These are phyloP conservation scores for Sapria himalayana DNA, from an alignment of 345 rosid species.

Conservation along the genomic window DNA sequence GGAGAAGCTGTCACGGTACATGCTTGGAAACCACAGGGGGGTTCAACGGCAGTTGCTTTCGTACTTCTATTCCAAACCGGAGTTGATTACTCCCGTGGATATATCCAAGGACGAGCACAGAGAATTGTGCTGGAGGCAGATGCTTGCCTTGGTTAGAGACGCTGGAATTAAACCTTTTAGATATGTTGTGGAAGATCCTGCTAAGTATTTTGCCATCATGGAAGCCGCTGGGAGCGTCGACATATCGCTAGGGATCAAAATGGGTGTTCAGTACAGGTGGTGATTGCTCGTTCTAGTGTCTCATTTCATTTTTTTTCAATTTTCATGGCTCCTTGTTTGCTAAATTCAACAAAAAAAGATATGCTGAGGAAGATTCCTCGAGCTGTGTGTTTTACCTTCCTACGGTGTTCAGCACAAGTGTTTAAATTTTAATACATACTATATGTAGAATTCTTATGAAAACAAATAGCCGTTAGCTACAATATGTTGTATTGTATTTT, in stretches of 20 bases:
- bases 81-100: slow-evolving; percentile 80
- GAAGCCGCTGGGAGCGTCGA: slow-evolving; percentile 87
- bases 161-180: slow-evolving; percentile 57
- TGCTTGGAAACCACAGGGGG: slow-evolving; percentile 67
- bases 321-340: not conserved
- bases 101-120: slow-evolving; percentile 58
- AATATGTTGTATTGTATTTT: too few relatives aligned
- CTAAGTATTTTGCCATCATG: slow-evolving; percentile 46
- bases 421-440: too few relatives aligned
- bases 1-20: slow-evolving; percentile 20
- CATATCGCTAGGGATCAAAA: slow-evolving; percentile 79
- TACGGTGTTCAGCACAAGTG: too few relatives aligned
- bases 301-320: not conserved
- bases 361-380: too few relatives aligned
- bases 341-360: too few relatives aligned
- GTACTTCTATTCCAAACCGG: slow-evolving; percentile 50
- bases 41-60: slow-evolving; percentile 48
- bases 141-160: slow-evolving; percentile 47
- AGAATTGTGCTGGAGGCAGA: slow-evolving; percentile 79
- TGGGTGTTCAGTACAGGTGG: slow-evolving; percentile 93
- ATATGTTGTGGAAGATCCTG: slow-evolving; percentile 60
- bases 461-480: too few relatives aligned
- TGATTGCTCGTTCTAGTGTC: not conserved
- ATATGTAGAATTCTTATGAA: too few relatives aligned
- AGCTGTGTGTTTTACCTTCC: too few relatives aligned